These are phyloP conservation scores for Leishmania braziliensis DNA, from an alignment of 208 protist species.

Conservation along the genomic window DNA sequence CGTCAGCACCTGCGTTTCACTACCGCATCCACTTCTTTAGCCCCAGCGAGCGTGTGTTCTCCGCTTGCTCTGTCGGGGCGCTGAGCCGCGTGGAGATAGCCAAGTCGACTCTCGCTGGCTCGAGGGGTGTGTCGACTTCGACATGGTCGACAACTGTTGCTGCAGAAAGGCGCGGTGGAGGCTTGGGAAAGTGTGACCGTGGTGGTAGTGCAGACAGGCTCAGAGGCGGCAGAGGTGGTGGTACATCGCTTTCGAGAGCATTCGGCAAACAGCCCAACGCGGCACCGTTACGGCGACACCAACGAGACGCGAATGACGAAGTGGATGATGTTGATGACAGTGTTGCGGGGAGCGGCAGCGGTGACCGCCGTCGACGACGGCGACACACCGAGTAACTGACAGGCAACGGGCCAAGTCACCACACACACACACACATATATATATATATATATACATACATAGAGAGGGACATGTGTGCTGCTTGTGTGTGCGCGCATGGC, in stretches of 20 bases:
- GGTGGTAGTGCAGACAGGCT: not conserved
- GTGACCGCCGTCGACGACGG: constrained; percentile 14
- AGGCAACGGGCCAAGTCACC: not conserved
- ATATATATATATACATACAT: not conserved
- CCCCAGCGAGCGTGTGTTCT: constrained; percentile 77
- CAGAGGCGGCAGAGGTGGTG: not conserved
- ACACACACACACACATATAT: not conserved
- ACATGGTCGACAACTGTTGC: constrained; percentile 9
- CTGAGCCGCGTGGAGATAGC: constrained; percentile 68
- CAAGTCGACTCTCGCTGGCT: constrained; percentile 33
- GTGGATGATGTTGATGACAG: constrained; percentile 9
- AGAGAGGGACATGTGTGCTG: too few relatives aligned
- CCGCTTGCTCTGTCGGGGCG: constrained; percentile 72
- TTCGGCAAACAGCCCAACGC: constrained; percentile 21
- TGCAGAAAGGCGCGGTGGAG: constrained; percentile 9
- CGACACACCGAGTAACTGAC: constrained; percentile 3
- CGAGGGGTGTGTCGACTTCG: constrained; percentile 3
- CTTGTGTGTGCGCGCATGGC: not conserved
- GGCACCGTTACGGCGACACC: constrained; percentile 16
- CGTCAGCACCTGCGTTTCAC: constrained; percentile 46
- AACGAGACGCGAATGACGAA: constrained; percentile 5
- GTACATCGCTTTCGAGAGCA: not conserved
- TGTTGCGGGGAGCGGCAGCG: not conserved
- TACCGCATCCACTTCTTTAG: constrained; percentile 68
- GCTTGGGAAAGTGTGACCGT: constrained; percentile 13